Base-by-base conservation (phyloP, 2,329 filamentous ascomycete species). In the Beauveria rudraprayagi region DNA sequence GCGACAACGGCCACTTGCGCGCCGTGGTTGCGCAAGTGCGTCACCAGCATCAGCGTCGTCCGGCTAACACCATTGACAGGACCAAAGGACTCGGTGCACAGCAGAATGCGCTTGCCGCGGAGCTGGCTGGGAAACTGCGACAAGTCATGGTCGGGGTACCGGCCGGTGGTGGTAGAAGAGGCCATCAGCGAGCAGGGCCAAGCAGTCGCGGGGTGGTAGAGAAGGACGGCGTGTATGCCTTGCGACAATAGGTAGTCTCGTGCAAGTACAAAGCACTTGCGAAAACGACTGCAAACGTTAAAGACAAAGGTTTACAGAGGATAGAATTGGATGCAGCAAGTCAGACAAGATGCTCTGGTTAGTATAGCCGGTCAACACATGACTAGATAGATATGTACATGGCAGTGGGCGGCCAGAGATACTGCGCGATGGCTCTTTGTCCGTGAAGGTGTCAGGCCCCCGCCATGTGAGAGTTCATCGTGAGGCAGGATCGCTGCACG, bases 11-110 rank as follows among this genome's bases (percentile, higher is more conserved):
- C 84, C 55, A 90, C 82, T 19, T 85, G 78, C 11, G 81, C 85
- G 22, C 84, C 86, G 65, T 89, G 76, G n/a, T 75, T 75, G 61
- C 85, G 81, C 22, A 90, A 76, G 65, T 89, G 87, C 69, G 85
- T 83, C 59, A 90, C 83, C 56, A 90, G 79, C 77, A 85, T 88
- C 66, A 86, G 76, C 0, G 87, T 90, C 5, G 87, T 90, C 63
- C 86, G 80, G 67, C 84, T 88, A 51, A 90, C 87, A n/a, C 87
- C 87, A 68, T 90, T 90, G 69, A 90, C 84, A 0, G 87, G 87
- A 3, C 86, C 87, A 62, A 89, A 86, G 0, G 86, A 89, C 69
- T 90, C 87, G 16, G 86, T 89, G 63, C 86, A 87, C 8, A 90
- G 79, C 8, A 90, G 73, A 63, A 90, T 79, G 64, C 81, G 81